Evolutionary conservation across 345 rosid species (phyloP), one percentile per base, ranked within the genome.

Genomic region (Eucalyptus decipiens): DNA sequence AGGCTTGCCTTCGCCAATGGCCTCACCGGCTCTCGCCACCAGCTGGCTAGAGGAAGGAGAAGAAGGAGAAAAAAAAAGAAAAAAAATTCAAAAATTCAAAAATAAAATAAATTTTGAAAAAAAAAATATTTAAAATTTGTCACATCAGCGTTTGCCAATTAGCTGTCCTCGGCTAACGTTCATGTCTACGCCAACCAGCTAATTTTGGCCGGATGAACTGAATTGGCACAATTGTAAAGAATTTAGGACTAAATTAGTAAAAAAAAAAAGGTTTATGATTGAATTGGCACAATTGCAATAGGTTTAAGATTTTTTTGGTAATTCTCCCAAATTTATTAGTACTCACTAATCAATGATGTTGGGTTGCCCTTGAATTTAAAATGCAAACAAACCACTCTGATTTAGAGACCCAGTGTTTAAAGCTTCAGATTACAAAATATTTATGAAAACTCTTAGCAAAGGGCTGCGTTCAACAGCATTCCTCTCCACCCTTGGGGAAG

Each of bases 131-230:
- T 2, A 5, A 49, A 49, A 49, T 1, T 49, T 49, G 18, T 5
- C 18, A 49, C 7, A 49, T 49, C 0, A 15, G 0, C 0, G 0
- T 49, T 49, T 3, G 0, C 51, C 51, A 0, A 2, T 15, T 6
- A 49, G 1, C 1, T 15, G 0, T 49, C 51, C 18, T 5, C 0
- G 1, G 2, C 3, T 6, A 1, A 49, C 1, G 1, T 49, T 6
- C 51, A 49, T 3, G 0, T 49, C 1, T 5, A 0, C 1, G 0
- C 6, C 51, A 14, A 5, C 51, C 0, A 0, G 3, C 0, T 5
- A 49, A 49, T 49, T 49, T 49, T 49, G 18, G 51, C 3, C 3
- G 0, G 18, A 49, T 49, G 7, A 15, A 49, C 3, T 15, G 1
- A 49, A 15, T 49, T 49, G 1, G 3, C 1, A 14, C 0, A 15